Evolutionary conservation across 1,139 yeast genomes (phyloP).

Genomic region (Geotrichum klebahnii): DNA sequence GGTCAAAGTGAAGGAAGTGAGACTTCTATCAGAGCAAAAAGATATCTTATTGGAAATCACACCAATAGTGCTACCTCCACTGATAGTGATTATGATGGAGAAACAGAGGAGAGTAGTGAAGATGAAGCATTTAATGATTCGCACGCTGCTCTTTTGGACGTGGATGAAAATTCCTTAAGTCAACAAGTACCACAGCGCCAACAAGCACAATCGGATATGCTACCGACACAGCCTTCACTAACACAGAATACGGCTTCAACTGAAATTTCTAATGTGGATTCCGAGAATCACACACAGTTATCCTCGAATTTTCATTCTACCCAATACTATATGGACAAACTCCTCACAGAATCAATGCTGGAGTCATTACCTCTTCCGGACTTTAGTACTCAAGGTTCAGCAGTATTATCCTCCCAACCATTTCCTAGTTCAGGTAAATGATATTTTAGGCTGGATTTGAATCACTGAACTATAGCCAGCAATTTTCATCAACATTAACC

Average conservation of each 20-base stretch:
- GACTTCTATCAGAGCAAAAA: too few species aligned
- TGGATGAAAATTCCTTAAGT: neutral
- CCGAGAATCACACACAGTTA: neutral
- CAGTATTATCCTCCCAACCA: too few species aligned
- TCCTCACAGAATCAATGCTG: conserved; percentile 18
- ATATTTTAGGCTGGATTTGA: too few species aligned
- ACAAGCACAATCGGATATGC: neutral
- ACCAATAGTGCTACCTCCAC: neutral
- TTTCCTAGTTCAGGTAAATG: too few species aligned
- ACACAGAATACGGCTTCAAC: neutral
- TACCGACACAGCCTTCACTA: neutral
- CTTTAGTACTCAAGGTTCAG: neutral
- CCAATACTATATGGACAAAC: conserved; percentile 18
- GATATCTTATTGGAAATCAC: neutral
- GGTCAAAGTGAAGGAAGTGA: too few species aligned
- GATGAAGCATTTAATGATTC: neutral
- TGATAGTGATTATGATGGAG: neutral
- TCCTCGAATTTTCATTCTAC: conserved; percentile 6
- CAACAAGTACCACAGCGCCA: neutral
- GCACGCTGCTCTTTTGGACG: neutral
- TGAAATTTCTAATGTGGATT: neutral
- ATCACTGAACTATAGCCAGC: too few species aligned
- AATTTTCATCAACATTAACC: too few species aligned
- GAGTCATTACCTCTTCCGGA: conserved; percentile 22
- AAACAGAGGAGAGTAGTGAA: neutral